phyloP scores from a whole-genome alignment of 495 filamentous ascomycete genomes.

The Massariosphaeria phaeospora region DNA sequence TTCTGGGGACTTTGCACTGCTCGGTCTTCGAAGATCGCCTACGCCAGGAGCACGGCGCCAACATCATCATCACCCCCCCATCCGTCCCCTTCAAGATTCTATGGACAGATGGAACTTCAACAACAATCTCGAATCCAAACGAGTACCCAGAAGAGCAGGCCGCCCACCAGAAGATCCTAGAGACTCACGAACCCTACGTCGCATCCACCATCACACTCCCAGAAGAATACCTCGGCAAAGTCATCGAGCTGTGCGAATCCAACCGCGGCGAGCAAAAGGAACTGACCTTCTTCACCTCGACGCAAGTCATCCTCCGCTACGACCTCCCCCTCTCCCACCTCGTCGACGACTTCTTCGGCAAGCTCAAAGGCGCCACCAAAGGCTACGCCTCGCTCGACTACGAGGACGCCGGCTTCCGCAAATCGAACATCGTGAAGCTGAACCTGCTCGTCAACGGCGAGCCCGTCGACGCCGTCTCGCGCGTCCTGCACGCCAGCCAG shows the following conservation, averaged over 20 bases:
- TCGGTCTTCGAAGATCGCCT: conserved; percentile 98
- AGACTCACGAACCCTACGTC: conserved; percentile 82
- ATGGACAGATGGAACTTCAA: conserved; percentile 66
- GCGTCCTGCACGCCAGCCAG: conserved; percentile 79
- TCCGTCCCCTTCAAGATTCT: conserved; percentile 85
- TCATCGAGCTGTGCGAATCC: conserved; percentile 90
- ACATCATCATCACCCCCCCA: conserved; percentile 94
- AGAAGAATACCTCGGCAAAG: conserved; percentile 86
- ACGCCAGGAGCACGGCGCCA: conserved; percentile 87
- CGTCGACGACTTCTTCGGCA: conserved; percentile 96
- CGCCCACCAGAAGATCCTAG: conserved; percentile 53
- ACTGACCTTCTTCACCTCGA: conserved; percentile 86
- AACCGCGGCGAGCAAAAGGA: conserved; percentile 82
- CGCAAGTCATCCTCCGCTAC: conserved; percentile 93
- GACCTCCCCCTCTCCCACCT: conserved; percentile 79
- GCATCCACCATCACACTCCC: conserved; percentile 82
- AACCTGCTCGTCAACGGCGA: conserved; percentile 90
- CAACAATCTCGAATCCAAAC: conserved; percentile 75
- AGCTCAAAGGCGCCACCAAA: conserved; percentile 83
- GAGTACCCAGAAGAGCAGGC: conserved; percentile 75
- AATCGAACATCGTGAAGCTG: conserved; percentile 77
- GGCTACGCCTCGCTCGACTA: conserved; percentile 86
- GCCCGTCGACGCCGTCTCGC: conserved; percentile 89
- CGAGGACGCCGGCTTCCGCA: conserved; percentile 85
- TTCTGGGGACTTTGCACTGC: conserved; percentile 93